Conservation (phyloP, 1,139 yeast genomes). For the Citeromyces hawaiiensis region DNA sequence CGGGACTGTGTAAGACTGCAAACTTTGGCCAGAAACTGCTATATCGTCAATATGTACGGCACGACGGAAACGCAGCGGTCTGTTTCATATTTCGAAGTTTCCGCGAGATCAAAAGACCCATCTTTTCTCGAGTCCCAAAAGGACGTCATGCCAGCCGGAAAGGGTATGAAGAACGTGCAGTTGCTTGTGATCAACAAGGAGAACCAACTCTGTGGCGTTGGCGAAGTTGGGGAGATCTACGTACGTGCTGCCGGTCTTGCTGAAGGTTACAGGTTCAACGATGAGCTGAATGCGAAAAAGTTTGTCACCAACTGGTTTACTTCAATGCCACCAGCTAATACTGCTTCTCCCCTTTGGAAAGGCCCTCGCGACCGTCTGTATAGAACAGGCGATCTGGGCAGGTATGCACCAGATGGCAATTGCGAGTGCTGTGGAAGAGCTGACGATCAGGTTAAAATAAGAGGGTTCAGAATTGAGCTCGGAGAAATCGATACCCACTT, state of each 20-base stretch:
- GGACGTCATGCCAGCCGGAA: constrained; percentile 97
- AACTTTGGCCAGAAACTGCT: constrained; percentile 78
- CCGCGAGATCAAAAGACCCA: constrained; percentile 57
- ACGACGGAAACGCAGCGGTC: constrained; percentile 98
- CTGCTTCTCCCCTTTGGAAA: constrained; percentile 25
- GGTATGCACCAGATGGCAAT: constrained; percentile 93
- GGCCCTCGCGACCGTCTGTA: constrained; percentile 94
- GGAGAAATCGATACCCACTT: constrained; percentile 98
- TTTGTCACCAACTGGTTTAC: constrained; percentile 88
- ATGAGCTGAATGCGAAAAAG: constrained; percentile 78
- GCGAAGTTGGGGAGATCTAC: constrained; percentile 96
- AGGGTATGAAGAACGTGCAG: constrained; percentile 94
- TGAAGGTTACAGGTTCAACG: constrained; percentile 87
- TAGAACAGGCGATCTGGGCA: constrained; percentile 95
- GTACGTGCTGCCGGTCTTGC: constrained; percentile 98
- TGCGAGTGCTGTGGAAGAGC: constrained; percentile 99
- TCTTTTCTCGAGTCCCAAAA: constrained; percentile 71
- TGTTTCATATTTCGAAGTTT: constrained; percentile 85
- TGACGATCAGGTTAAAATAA: constrained; percentile 95
- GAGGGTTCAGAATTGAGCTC: constrained; percentile 96
- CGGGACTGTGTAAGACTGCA: constrained; percentile 92
- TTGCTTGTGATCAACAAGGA: constrained; percentile 84
- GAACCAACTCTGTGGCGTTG: constrained; percentile 94
- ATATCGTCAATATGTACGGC: constrained; percentile 96
- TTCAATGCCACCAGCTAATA: neutral